Evolutionary conservation across 2,329 filamentous ascomycete species (phyloP).

Genomic region (Aspergillus novofumigatus): DNA sequence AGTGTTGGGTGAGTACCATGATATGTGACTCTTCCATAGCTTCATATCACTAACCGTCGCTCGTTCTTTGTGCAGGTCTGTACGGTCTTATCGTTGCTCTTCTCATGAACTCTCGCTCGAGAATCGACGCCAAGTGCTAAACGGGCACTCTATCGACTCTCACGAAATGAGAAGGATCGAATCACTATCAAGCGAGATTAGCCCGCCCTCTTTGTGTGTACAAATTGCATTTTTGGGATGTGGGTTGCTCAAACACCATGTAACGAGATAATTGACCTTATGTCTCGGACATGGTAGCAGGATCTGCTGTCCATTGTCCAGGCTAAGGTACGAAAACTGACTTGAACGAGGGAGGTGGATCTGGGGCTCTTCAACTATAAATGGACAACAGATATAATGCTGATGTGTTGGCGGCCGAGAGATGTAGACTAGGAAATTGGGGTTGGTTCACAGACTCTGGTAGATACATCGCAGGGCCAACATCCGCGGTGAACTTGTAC

Average conservation of each 20-base stretch:
- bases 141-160: constrained; percentile 12
- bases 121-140: constrained; percentile 60
- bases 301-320: background rate
- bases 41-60: background rate
- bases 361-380: background rate
- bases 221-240: constrained; percentile 1
- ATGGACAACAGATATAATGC: background rate
- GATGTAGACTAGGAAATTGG: constrained; percentile 8
- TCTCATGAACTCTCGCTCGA: constrained; percentile 96
- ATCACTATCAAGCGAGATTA: constrained; percentile 9
- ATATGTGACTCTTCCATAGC: background rate
- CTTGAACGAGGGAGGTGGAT: background rate
- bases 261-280: constrained; percentile 2
- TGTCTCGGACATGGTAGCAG: background rate
- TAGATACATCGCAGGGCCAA: constrained; percentile 23
- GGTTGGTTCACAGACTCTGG: constrained; percentile 7
- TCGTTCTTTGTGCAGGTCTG: constrained; percentile 61
- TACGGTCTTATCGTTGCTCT: constrained; percentile 98
- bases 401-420: constrained; percentile 2
- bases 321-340: background rate
- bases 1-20: constrained; percentile 77
- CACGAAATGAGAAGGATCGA: constrained; percentile 8
- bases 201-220: constrained; percentile 3
- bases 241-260: background rate
- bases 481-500: constrained; percentile 18